These are phyloP conservation scores for Iberis pinnata DNA, from an alignment of 345 rosid species.

Conservation along the genomic window DNA sequence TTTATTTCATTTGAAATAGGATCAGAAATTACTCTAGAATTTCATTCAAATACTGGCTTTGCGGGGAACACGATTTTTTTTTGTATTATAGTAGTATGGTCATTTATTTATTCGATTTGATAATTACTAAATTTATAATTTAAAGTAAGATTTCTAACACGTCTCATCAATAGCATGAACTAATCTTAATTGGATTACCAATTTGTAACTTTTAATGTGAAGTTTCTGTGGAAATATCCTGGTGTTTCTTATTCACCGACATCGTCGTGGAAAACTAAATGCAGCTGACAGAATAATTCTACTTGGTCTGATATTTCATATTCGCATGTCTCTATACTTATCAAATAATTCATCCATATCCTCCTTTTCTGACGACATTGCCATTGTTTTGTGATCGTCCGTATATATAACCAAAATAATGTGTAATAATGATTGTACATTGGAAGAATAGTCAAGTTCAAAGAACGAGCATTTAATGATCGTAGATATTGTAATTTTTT, in stretches of 20 bases:
- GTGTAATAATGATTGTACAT: slow-evolving; percentile 5
- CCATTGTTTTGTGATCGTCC: neutral
- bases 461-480: slow-evolving; percentile 16
- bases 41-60: too few species aligned
- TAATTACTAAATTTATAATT: too few species aligned
- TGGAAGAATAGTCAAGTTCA: slow-evolving; percentile 2
- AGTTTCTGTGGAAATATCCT: neutral
- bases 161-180: too few species aligned
- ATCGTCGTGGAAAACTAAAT: neutral
- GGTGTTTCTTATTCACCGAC: slow-evolving; percentile 2
- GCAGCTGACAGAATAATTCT: slow-evolving; percentile 11
- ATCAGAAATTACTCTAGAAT: too few species aligned
- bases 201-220: neutral
- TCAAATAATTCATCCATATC: slow-evolving; percentile 13
- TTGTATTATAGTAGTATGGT: too few species aligned
- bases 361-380: neutral
- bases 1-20: neutral
- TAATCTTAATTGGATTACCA: too few species aligned
- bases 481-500: too few species aligned
- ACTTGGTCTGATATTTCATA: too few species aligned
- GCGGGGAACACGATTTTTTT: too few species aligned
- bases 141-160: too few species aligned
- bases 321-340: neutral
- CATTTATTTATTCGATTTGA: too few species aligned
- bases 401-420: neutral